Evolutionary conservation across 768 basidiomycete species (phyloP), one percentile per base, ranked within the genome.

Genomic region (Russula abietina): DNA sequence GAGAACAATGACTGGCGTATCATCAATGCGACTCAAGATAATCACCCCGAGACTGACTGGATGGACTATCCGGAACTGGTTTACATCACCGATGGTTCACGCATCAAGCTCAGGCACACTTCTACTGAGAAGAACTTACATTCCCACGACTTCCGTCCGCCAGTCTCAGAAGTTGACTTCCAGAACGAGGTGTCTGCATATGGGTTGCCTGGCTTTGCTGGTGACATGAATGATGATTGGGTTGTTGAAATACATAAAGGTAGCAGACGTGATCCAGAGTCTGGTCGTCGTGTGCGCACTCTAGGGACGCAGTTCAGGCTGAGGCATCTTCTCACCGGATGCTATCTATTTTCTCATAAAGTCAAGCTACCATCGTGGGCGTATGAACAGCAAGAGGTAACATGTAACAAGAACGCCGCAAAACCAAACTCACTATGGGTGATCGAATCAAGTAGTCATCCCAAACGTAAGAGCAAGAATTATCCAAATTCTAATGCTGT

Each of bases 111-210:
- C 30, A 80, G 85, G 33, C 97, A 98, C 74, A 76, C 85, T 51
- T 38, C 79, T 26, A 96, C 96, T 0, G 82, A 88, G 65, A 96
- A 92, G 71, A 82, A 86, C 62, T 83, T 99, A 3, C 97, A 99
- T 78, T 93, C 92, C 51, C 97, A 99, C 75, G 97, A 98, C 68
- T 76, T 89, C 68, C 89, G 97, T 26, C 93, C 97, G 5, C 93
- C 95, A 19, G 86, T 99, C 16, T 93, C 91, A 36, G 97, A 99
- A 51, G 96, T 98, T 51, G 97, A 99, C 69, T 99, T 98, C 79
- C 97, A 99, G 77, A 96, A 98, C 71, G 97, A 99, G 72, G 94
- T 98, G 1, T 95, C 93, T 2, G 93, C 80, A 0, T 99, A 99
- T 70, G 97, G 97, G 1, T 85, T 90, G 79, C 75, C 86, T 0